phyloP scores from a whole-genome alignment of 495 filamentous ascomycete genomes.

The Pyronema omphalodes region DNA sequence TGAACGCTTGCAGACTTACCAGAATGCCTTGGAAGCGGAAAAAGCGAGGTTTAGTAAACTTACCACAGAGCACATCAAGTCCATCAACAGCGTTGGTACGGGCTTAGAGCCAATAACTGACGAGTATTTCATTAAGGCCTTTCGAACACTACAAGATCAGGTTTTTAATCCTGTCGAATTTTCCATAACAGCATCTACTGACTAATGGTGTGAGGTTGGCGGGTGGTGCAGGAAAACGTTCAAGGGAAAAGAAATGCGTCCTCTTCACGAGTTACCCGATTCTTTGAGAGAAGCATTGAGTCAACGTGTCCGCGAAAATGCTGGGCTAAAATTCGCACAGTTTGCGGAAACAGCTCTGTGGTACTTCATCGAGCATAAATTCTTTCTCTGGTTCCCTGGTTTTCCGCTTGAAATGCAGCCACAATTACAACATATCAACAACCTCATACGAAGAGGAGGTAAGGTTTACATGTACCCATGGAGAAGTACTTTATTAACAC shows the following conservation, averaged over 20 bases:
- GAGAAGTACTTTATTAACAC: too few species aligned
- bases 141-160: background rate
- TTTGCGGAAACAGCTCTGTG: background rate
- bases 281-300: too few species aligned
- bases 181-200: background rate
- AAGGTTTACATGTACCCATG: too few species aligned
- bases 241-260: background rate
- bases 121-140: background rate
- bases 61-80: background rate
- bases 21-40: background rate
- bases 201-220: background rate
- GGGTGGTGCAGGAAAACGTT: background rate
- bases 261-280: too few species aligned
- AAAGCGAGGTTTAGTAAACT: background rate
- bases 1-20: background rate
- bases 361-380: background rate
- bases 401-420: background rate
- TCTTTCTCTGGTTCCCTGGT: background rate
- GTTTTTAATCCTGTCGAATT: background rate
- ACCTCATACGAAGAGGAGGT: too few species aligned
- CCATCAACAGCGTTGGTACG: conserved; percentile 2
- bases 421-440: too few species aligned
- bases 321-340: background rate
- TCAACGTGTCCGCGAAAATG: too few species aligned
- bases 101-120: conserved; percentile 1